Percentiles rank a stretch among this genome's conserved stretches.
These are phyloP conservation scores for Taphrina populina DNA, from an alignment of 1,139 yeast genomes.

Conservation along the genomic window DNA sequence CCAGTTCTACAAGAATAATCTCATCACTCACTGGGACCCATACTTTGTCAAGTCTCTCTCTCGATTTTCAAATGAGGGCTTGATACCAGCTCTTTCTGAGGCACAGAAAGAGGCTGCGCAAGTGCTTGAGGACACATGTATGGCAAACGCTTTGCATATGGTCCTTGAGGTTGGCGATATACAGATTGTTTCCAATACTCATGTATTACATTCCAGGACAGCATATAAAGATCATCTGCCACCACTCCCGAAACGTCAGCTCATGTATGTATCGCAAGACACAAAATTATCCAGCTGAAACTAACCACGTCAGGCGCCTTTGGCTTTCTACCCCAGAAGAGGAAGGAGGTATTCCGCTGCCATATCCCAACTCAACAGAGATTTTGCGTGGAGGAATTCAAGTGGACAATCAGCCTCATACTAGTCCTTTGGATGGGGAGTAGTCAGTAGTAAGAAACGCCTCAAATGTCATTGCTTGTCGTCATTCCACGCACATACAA, in stretches of 20 bases:
- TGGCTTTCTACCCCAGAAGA: constrained; percentile 21
- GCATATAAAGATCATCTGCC: constrained; percentile 22
- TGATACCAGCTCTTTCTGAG: constrained; percentile 16
- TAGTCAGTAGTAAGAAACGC: too few relatives aligned
- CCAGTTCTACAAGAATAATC: constrained; percentile 12
- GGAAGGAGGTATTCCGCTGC: constrained; percentile 24
- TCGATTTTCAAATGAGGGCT: constrained; percentile 20
- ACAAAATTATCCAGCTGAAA: not conserved
- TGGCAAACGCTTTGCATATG: constrained; percentile 22
- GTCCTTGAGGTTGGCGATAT: constrained; percentile 25
- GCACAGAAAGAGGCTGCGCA: constrained; percentile 25
- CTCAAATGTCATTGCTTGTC: too few relatives aligned
- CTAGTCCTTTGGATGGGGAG: constrained; percentile 23
- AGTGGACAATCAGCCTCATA: constrained; percentile 23
- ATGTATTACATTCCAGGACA: constrained; percentile 20
- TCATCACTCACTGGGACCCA: constrained; percentile 29
- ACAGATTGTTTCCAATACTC: constrained; percentile 18
- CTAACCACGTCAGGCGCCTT: constrained; percentile 6
- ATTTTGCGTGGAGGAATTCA: constrained; percentile 22
- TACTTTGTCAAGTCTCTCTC: constrained; percentile 27
- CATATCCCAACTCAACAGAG: constrained; percentile 14
- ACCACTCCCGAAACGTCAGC: constrained; percentile 13
- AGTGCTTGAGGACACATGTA: constrained; percentile 24
- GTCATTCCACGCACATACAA: too few relatives aligned
- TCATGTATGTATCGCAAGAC: not conserved